These are phyloP conservation scores for Alliaria petiolata DNA, from an alignment of 345 rosid species.

Conservation along the genomic window DNA sequence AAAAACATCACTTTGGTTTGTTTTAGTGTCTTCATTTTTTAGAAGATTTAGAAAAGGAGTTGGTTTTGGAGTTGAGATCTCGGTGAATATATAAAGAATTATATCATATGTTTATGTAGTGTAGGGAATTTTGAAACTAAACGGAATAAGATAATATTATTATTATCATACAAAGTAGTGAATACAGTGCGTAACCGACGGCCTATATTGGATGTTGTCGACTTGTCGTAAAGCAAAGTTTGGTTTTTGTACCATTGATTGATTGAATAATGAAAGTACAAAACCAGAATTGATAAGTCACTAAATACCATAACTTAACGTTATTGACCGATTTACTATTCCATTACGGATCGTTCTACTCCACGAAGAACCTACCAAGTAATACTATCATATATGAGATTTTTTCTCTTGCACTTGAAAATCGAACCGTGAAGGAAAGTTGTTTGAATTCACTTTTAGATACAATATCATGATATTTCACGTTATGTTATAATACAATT, in stretches of 20 bases:
- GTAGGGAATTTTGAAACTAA: no score
- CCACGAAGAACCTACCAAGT: background rate
- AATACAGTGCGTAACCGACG: no score
- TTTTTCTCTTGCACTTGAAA: background rate
- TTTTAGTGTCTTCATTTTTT: no score
- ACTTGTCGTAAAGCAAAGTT: slow-evolving; percentile 7
- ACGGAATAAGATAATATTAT: no score
- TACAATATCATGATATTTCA: background rate
- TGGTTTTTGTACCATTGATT: no score
- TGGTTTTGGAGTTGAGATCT: no score
- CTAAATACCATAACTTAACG: background rate
- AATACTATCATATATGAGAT: background rate
- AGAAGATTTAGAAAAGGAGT: no score
- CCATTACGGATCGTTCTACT: background rate
- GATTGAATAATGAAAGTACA: no score
- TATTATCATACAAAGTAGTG: background rate
- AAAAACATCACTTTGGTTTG: no score
- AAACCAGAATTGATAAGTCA: background rate
- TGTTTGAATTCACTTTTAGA: background rate
- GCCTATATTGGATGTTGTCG: background rate
- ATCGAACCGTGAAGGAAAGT: background rate
- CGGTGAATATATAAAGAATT: no score
- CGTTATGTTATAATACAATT: background rate
- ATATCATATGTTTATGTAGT: no score
- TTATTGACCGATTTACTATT: background rate